Conservation (phyloP, 768 basidiomycete genomes). For the Clathrus columnatus region DNA sequence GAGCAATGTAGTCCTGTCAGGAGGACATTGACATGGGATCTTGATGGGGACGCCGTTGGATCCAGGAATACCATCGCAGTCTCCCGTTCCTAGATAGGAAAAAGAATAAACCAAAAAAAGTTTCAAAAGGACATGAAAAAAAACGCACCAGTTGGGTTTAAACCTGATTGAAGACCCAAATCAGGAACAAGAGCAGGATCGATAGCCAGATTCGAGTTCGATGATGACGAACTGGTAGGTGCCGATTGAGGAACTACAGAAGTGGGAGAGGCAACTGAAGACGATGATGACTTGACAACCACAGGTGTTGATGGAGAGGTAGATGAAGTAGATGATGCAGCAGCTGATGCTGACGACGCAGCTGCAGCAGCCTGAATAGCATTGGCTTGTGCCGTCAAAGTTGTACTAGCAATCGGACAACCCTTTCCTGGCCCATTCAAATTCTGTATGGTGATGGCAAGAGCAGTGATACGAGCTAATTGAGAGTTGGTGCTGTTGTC, state of each 20-base stretch:
- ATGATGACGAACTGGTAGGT: no score
- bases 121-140: background rate
- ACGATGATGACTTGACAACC: no score
- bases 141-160: constrained; percentile 49
- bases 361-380: constrained; percentile 5
- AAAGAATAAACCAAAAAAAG: background rate
- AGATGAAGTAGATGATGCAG: background rate
- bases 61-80: constrained; percentile 54
- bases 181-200: constrained; percentile 40
- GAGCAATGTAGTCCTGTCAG: constrained; percentile 19
- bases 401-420: constrained; percentile 19
- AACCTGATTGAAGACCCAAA: constrained; percentile 47
- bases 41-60: constrained; percentile 47
- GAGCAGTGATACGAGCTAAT: constrained; percentile 18
- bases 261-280: no score
- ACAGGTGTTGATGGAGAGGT: background rate
- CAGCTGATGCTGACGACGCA: background rate
- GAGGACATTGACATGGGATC: constrained; percentile 61
- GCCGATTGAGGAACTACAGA: no score
- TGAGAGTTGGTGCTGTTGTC: constrained; percentile 15
- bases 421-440: constrained; percentile 20
- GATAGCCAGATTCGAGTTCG: no score
- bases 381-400: constrained; percentile 12
- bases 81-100: constrained; percentile 41
- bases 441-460: constrained; percentile 22